Evolutionary conservation across 306 rosid genomes (phyloP).

Genomic region (Vigna trinervia): DNA sequence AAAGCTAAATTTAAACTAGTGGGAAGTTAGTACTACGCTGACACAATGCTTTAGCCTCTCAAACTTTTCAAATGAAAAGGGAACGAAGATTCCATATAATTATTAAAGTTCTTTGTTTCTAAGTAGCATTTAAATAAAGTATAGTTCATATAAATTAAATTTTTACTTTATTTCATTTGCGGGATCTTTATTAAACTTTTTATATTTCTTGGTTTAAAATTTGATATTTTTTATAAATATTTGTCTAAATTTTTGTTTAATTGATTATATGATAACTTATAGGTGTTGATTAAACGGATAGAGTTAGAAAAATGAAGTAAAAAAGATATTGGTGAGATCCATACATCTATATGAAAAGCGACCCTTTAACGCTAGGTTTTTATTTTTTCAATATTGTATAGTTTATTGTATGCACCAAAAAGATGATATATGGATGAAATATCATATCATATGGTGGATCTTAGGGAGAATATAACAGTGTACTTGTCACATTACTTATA

Average conservation of each 20-base stretch:
- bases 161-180: background rate
- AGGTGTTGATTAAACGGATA: background rate
- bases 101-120: background rate
- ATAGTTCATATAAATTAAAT: background rate
- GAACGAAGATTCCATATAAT: slow-evolving; percentile 11
- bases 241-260: too few relatives aligned
- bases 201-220: too few relatives aligned
- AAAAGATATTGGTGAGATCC: background rate
- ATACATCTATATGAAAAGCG: slow-evolving; percentile 25
- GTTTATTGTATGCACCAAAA: slow-evolving; percentile 17
- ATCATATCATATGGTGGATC: slow-evolving; percentile 29
- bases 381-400: background rate
- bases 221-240: too few relatives aligned
- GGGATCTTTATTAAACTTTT: too few relatives aligned
- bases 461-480: slow-evolving; percentile 25
- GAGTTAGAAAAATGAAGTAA: background rate
- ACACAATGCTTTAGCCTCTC: background rate
- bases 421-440: background rate
- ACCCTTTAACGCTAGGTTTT: slow-evolving; percentile 12
- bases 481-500: background rate
- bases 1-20: background rate
- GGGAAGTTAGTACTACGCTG: background rate
- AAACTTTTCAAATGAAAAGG: slow-evolving; percentile 21
- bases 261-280: background rate
- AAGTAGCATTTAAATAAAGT: slow-evolving; percentile 1